phyloP scores from a whole-genome alignment of 768 basidiomycete species.

The Nidularia pulvinata region DNA sequence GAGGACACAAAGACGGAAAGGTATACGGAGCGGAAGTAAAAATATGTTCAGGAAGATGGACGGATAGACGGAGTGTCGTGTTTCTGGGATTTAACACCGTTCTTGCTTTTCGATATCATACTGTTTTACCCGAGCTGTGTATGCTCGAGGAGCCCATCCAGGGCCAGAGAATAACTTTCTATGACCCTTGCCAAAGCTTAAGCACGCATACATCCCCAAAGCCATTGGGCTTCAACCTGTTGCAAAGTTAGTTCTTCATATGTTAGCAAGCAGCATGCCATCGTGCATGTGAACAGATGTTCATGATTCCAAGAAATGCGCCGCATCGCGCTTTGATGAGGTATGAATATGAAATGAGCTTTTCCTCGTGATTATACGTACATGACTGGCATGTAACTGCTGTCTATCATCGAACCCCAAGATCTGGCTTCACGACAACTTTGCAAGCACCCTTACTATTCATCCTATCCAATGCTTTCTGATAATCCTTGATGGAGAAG shows the following conservation, averaged over 20 bases:
- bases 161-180: no score
- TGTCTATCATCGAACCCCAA: not conserved
- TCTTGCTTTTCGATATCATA: not conserved
- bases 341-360: no score
- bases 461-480: slow-evolving; percentile 75
- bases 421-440: slow-evolving; percentile 54
- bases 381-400: not conserved
- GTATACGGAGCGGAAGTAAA: slow-evolving; percentile 87
- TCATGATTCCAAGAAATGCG: no score
- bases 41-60: slow-evolving; percentile 64
- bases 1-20: slow-evolving; percentile 76
- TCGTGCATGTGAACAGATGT: no score
- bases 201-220: no score
- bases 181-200: no score
- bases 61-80: not conserved
- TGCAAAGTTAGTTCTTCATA: no score
- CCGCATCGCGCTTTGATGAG: no score
- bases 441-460: slow-evolving; percentile 59
- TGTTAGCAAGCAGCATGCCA: no score
- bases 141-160: no score
- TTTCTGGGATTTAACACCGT: not conserved
- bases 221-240: no score
- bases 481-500: slow-evolving; percentile 69
- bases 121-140: no score
- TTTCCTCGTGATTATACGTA: not conserved